These are phyloP conservation scores for Phialophora expanda DNA, from an alignment of 2,329 filamentous ascomycete species.

Conservation along the genomic window DNA sequence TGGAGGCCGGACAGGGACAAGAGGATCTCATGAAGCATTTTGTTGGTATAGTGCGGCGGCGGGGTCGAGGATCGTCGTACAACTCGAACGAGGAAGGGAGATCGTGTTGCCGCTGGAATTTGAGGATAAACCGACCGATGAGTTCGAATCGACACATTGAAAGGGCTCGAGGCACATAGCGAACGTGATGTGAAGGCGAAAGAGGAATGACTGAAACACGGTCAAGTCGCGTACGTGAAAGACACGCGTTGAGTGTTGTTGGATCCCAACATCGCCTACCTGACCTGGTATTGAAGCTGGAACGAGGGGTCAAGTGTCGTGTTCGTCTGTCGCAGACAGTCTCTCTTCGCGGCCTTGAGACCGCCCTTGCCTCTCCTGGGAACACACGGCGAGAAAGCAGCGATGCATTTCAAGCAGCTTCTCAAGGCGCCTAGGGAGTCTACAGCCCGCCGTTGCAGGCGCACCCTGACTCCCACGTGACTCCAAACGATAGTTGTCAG, in stretches of 20 bases:
- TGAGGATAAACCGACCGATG: constrained; percentile 51
- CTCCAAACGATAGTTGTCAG: too few relatives aligned
- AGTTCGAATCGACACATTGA: constrained; percentile 56
- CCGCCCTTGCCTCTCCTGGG: neutral
- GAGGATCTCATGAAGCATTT: constrained; percentile 98
- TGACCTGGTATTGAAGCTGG: neutral
- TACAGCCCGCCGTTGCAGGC: neutral
- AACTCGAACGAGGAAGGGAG: constrained; percentile 21
- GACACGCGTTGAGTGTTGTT: constrained; percentile 3
- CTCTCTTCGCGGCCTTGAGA: neutral
- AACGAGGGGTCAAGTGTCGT: neutral
- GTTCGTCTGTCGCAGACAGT: neutral
- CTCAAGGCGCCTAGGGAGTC: neutral
- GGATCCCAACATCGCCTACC: neutral
- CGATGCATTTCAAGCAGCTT: neutral
- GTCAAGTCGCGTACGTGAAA: constrained; percentile 17
- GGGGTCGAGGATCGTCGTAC: constrained; percentile 25
- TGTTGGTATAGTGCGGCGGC: constrained; percentile 17
- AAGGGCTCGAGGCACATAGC: constrained; percentile 24
- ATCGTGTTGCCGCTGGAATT: constrained; percentile 46
- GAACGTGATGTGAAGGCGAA: constrained; percentile 10
- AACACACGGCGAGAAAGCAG: neutral
- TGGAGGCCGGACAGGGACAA: constrained; percentile 93
- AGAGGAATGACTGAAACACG: constrained; percentile 2
- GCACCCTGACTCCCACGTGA: too few relatives aligned